Evolutionary conservation across 768 basidiomycete species (phyloP).

Genomic region (Mycena galopus): DNA sequence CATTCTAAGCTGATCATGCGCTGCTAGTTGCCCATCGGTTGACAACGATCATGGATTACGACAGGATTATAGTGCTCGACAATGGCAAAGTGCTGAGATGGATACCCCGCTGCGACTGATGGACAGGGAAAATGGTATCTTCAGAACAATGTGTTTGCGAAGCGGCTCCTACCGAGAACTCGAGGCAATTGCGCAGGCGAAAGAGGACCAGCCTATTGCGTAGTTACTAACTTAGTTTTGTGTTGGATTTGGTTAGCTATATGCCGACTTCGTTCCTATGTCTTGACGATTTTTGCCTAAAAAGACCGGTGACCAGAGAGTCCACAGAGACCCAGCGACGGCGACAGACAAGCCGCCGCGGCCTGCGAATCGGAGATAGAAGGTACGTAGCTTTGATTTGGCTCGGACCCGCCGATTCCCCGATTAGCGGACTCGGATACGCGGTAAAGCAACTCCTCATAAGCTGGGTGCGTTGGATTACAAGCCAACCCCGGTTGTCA

Average conservation of each 20-base stretch:
- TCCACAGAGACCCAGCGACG: too few relatives aligned
- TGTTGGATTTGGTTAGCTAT: neutral
- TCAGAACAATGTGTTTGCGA: constrained; percentile 65
- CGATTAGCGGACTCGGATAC: too few relatives aligned
- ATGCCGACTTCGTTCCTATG: too few relatives aligned
- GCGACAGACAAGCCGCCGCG: too few relatives aligned
- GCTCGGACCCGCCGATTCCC: too few relatives aligned
- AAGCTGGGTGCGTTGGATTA: too few relatives aligned
- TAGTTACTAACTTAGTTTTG: neutral
- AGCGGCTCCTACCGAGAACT: constrained; percentile 42
- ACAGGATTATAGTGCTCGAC: constrained; percentile 20
- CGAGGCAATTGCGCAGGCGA: constrained; percentile 18
- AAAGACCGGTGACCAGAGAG: too few relatives aligned
- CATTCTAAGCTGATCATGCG: neutral
- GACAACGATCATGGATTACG: constrained; percentile 28
- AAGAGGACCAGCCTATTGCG: neutral
- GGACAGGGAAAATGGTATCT: constrained; percentile 58
- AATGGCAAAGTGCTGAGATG: constrained; percentile 49
- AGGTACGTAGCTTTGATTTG: too few relatives aligned
- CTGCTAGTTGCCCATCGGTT: neutral
- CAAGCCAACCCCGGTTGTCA: too few relatives aligned
- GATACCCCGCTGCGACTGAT: constrained; percentile 67
- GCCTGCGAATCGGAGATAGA: too few relatives aligned
- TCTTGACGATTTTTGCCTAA: too few relatives aligned
- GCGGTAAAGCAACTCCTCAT: too few relatives aligned